These are phyloP conservation scores for Talaromyces amestolkiae DNA, from an alignment of 2,329 filamentous ascomycete genomes.

Conservation along the genomic window DNA sequence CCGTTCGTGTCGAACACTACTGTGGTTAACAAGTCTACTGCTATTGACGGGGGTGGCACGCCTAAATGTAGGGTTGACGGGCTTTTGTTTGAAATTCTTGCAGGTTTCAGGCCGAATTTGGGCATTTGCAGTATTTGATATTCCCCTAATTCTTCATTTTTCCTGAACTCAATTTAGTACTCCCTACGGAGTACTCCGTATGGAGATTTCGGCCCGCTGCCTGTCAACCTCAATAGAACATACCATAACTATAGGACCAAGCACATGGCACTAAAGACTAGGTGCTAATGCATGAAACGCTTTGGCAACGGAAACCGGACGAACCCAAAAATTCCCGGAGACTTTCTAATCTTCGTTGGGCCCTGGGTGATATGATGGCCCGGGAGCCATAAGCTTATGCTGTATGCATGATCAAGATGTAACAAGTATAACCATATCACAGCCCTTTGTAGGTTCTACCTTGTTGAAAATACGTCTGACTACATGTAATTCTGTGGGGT, in stretches of 20 bases:
- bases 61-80: not conserved
- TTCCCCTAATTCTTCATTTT: not conserved
- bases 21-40: not conserved
- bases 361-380: not conserved
- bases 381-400: not conserved
- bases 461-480: too few relatives aligned
- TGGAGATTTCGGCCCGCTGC: not conserved
- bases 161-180: not conserved
- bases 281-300: not conserved
- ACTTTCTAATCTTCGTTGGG: not conserved
- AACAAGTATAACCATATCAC: too few relatives aligned
- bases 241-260: not conserved
- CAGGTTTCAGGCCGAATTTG: not conserved
- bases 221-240: not conserved
- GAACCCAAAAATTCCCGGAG: not conserved
- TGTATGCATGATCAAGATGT: too few relatives aligned
- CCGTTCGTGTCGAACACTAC: not conserved
- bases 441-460: too few relatives aligned
- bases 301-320: not conserved
- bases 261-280: not conserved
- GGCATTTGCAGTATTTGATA: not conserved
- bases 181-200: not conserved
- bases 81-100: not conserved
- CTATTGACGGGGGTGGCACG: not conserved
- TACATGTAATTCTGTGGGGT: too few relatives aligned